Base-by-base conservation (phyloP, 352 stramenopile genomes). In the Globisporangium megalacanthum region DNA sequence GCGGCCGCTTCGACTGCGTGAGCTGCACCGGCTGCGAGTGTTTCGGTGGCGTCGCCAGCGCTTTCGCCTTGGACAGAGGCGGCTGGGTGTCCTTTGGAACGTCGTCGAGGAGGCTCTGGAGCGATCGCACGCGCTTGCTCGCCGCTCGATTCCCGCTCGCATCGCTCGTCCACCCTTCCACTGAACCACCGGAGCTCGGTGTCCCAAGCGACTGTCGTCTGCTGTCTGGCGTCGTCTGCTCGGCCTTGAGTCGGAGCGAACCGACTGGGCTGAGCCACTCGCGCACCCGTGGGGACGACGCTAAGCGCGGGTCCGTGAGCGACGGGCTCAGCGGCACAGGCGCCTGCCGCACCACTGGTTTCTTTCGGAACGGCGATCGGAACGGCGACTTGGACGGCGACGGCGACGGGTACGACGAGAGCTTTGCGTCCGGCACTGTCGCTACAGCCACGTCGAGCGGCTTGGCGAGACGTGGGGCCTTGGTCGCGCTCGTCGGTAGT, bases 311-410 rank as follows among this genome's bases (percentile, higher is more conserved):
- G 31, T 68, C 61, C 25, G 53, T 60, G n/a, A 58, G 66, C 11
- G 53, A 57, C 5, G 60, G 53, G 45, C 60, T 66, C 8, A 61
- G 48, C 17, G 56, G 66, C 60, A 35, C 70, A 47, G 42, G 66
- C 60, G 19, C 58, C 55, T 49, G 56, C 68, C 53, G 63, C 6
- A 76, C 73, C 29, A 71, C 75, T 20, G 70, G 48, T 56, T 86
- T 89, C 70, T 92, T 92, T 19, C 78, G 69, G 60, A 92, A 90
- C 10, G 84, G 79, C 17, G 82, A 91, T 13, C 81, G 75, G 51
- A 86, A 92, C 6, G 79, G 79, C 8, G 84, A 94, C 41, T 83
- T 82, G 29, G 82, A 70, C 1, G 80, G 68, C 41, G 82, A 70
- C 1, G 80, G 68, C 8, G 73, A 85, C 20, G 75, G 67, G 35